Base-by-base conservation (phyloP, 768 basidiomycete genomes). In the Strobilomyces echinocephalus region DNA sequence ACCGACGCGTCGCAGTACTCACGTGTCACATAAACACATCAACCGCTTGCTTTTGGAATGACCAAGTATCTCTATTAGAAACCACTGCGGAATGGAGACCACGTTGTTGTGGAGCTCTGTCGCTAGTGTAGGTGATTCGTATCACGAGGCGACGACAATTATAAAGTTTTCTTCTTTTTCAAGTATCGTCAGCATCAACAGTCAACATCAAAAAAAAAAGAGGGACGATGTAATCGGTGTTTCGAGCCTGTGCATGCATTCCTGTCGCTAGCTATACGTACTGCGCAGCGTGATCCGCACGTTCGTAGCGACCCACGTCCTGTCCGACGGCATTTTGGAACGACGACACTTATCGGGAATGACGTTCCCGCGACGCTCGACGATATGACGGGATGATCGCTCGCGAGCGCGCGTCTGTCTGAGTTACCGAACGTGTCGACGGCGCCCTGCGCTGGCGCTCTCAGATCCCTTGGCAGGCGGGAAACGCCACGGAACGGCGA, bases 401-500 rank as follows among this genome's bases (percentile, higher is more conserved):
- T 6, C 35, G 16, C 16, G 8, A 12, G 12, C 14, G 40, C 40
- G 21, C 18, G 20, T 26, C 12, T 26, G 12, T 24, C 41, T 31
- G n/a, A 47, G 21, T 12, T 47, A 12, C 46, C 46, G 34, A 47
- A 20, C 14, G 14, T 9, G 30, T 30, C 30, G 30, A 30, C 14
- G 39, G 39, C 21, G 41, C 21, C 41, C 41, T 7, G 12, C 41
- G 4, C 41, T 14, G 35, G 15, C 35, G 14, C 20, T 11, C 40
- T 41, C 40, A 12, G 3, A 10, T 20, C 28, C 28, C 28, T 44
- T 9, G 26, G 12, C 16, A 0, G 15, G 33, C 46, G 31, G 54
- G 28, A 36, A 26, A 54, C 21, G 10, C 55, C 35, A 41, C 55
- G 46, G 55, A 54, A 43, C 3, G 40, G 40, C 52, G 52, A 55